Evolutionary conservation across 345 rosid species (phyloP).

Genomic region (Euclidium syriacum): DNA sequence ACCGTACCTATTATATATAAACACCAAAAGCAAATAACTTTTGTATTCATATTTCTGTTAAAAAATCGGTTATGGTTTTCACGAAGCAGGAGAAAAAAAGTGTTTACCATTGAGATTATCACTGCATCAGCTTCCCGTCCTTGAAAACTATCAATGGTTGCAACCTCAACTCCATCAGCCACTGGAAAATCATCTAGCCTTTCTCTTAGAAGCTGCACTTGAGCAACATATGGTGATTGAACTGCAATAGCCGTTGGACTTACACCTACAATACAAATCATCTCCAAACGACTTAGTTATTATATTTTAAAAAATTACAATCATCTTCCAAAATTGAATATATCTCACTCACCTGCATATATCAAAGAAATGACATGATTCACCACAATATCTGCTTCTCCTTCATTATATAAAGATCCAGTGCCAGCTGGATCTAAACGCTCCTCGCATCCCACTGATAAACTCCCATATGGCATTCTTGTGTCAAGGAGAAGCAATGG

Average conservation of each 20-base stretch:
- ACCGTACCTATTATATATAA: conserved; percentile 91
- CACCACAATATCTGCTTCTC: conserved; percentile 93
- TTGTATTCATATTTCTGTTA: too few species aligned
- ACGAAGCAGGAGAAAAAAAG: background rate
- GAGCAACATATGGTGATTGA: conserved; percentile 98
- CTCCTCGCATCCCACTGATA: conserved; percentile 87
- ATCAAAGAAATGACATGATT: conserved; percentile 76
- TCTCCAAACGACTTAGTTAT: background rate
- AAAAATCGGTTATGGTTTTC: background rate
- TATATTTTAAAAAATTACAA: too few species aligned
- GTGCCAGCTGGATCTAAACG: conserved; percentile 97
- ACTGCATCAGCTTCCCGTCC: conserved; percentile 98
- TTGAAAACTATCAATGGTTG: conserved; percentile 95
- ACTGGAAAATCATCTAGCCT: conserved; percentile 78
- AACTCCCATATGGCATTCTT: conserved; percentile 91
- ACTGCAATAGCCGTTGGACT: conserved; percentile 73
- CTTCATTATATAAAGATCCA: conserved; percentile 92
- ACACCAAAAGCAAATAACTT: too few species aligned
- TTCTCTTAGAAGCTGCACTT: conserved; percentile 87
- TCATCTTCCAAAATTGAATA: too few species aligned
- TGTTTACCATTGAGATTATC: conserved; percentile 92
- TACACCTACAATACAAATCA: conserved; percentile 69
- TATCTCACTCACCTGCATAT: conserved; percentile 53
- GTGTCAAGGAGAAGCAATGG: conserved; percentile 94
- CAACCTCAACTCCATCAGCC: conserved; percentile 82